Conservation (phyloP, 2,329 filamentous ascomycete genomes). For the Venturiaceae sp. region DNA sequence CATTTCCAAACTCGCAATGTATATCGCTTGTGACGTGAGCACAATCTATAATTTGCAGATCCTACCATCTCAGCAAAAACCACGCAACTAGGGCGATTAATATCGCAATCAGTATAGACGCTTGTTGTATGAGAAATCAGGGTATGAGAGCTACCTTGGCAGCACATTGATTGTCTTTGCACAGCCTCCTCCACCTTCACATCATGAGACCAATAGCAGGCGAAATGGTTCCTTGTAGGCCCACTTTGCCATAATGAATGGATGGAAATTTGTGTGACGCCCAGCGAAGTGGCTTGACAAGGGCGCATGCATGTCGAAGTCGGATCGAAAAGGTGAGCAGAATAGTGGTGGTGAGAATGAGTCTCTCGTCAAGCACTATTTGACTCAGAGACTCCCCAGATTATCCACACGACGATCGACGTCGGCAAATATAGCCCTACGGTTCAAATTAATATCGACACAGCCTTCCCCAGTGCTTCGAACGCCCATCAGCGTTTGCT, state of each 20-base stretch:
- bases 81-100: background rate
- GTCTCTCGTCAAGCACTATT: too few species aligned
- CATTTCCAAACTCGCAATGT: background rate
- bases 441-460: background rate
- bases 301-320: background rate
- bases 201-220: background rate
- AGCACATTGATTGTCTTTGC: background rate
- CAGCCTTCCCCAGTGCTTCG: background rate
- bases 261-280: background rate
- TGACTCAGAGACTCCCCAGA: background rate
- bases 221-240: background rate
- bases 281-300: background rate
- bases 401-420: background rate
- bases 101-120: background rate
- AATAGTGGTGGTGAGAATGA: too few species aligned
- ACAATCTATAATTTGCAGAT: background rate
- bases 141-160: background rate
- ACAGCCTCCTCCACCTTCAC: background rate
- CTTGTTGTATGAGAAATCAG: background rate
- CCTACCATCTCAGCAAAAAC: background rate
- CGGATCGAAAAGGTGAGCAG: background rate
- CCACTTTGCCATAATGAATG: background rate
- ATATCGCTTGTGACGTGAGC: background rate
- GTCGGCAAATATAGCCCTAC: background rate
- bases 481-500: background rate